These are phyloP conservation scores for Cystofilobasidium capitatum DNA, from an alignment of 768 basidiomycete genomes.

Conservation along the genomic window DNA sequence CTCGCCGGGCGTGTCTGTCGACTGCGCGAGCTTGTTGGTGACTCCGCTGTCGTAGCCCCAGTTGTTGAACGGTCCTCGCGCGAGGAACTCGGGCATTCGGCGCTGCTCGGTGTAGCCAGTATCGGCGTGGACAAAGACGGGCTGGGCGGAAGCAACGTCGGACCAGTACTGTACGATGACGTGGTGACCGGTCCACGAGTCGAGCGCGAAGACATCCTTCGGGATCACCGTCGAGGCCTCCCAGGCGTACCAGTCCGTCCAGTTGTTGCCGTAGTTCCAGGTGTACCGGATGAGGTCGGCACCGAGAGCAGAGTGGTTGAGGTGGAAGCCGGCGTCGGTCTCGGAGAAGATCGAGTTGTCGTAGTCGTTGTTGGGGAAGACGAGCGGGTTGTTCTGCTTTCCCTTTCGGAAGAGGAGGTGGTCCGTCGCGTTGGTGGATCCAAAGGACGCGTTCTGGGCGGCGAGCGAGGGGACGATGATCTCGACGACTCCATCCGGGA, in stretches of 20 bases:
- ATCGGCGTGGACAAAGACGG: constrained; percentile 70
- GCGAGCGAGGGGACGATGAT: constrained; percentile 56
- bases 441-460: constrained; percentile 49
- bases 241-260: constrained; percentile 72
- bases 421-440: constrained; percentile 54
- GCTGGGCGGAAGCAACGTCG: constrained; percentile 51
- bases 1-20: constrained; percentile 46
- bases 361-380: constrained; percentile 75
- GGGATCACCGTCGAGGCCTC: constrained; percentile 62
- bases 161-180: constrained; percentile 90
- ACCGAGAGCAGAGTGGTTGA: constrained; percentile 72
- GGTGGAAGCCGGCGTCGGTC: constrained; percentile 55
- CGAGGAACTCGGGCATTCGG: constrained; percentile 76
- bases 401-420: constrained; percentile 77
- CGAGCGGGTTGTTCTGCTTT: constrained; percentile 60
- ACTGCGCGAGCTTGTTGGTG: constrained; percentile 56
- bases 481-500: constrained; percentile 73
- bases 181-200: constrained; percentile 74
- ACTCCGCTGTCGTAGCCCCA: constrained; percentile 89
- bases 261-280: constrained; percentile 72
- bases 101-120: constrained; percentile 51
- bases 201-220: constrained; percentile 47
- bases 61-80: constrained; percentile 77
- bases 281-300: constrained; percentile 82
- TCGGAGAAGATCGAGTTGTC: constrained; percentile 46